A percentile compares a stretch with the other conserved stretches of the same genome.
Conservation (phyloP, 1,139 yeast species). For the Kodamaea ohmeri region DNA sequence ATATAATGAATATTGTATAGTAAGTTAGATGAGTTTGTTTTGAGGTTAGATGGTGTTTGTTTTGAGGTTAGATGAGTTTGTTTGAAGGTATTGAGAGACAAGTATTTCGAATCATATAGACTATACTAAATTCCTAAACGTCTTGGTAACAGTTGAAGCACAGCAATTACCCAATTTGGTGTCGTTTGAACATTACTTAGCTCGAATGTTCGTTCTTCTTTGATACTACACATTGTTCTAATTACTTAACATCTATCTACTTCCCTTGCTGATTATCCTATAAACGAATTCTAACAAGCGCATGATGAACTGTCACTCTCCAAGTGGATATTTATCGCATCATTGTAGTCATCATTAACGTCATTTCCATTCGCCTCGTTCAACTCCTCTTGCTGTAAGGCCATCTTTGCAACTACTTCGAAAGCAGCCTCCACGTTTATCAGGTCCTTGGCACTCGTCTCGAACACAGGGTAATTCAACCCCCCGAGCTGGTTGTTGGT, state of each 20-base stretch:
- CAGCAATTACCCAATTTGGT: too few species aligned
- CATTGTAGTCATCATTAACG: constrained; percentile 73
- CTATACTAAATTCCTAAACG: too few species aligned
- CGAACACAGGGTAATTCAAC: constrained; percentile 77
- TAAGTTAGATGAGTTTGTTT: neutral
- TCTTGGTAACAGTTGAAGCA: too few species aligned
- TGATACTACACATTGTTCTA: too few species aligned
- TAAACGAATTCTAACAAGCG: constrained; percentile 57
- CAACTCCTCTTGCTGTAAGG: constrained; percentile 85
- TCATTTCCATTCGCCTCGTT: constrained; percentile 86
- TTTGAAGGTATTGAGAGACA: too few species aligned
- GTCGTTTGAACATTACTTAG: too few species aligned
- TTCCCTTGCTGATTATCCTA: constrained; percentile 7
- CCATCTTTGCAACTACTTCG: constrained; percentile 93
- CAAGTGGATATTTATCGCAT: constrained; percentile 90
- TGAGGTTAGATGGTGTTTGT: too few species aligned
- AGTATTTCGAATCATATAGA: too few species aligned
- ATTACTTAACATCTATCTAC: neutral
- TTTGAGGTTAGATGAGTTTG: too few species aligned
- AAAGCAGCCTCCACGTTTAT: constrained; percentile 81
- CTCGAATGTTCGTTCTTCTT: too few species aligned
- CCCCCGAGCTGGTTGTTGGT: constrained; percentile 76
- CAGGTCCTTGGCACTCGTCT: constrained; percentile 29
- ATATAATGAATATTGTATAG: neutral
- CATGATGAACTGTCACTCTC: constrained; percentile 70